phyloP scores from a whole-genome alignment of 23 red algal genomes.

The Gracilaria gracilis region DNA sequence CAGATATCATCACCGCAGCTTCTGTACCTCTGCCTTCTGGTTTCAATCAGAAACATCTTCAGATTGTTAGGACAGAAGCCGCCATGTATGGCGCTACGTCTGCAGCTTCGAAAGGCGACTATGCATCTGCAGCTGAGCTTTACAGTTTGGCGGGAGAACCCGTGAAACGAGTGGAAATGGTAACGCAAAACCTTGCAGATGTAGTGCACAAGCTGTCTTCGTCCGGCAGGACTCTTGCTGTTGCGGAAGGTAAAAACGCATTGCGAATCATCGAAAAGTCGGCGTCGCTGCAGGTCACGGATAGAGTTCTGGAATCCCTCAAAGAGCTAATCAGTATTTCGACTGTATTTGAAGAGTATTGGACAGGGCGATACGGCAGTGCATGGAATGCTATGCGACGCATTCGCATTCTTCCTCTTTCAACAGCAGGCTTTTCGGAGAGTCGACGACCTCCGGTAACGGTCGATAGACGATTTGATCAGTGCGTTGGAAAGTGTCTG shows the following conservation, averaged over 20 bases:
- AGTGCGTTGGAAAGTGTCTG: slow-evolving; percentile 20
- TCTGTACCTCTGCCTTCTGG: slow-evolving; percentile 45
- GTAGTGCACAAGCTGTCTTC: slow-evolving; percentile 42
- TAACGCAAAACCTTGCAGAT: slow-evolving; percentile 36
- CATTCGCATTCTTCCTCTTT: slow-evolving; percentile 32
- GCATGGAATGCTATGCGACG: slow-evolving; percentile 41
- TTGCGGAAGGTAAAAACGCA: slow-evolving; percentile 23
- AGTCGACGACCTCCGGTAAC: slow-evolving; percentile 5
- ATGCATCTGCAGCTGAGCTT: slow-evolving; percentile 21
- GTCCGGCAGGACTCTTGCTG: slow-evolving; percentile 17
- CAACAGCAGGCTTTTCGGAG: slow-evolving; percentile 7
- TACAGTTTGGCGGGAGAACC: slow-evolving; percentile 27
- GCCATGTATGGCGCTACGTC: slow-evolving; percentile 3
- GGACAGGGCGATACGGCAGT: slow-evolving; percentile 42
- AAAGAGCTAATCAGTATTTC: slow-evolving; percentile 17
- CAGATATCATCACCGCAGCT: slow-evolving; percentile 17
- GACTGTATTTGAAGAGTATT: slow-evolving; percentile 50
- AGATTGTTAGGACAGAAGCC: slow-evolving; percentile 5
- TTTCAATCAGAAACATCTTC: slow-evolving; percentile 28
- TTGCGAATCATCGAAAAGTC: slow-evolving; percentile 9
- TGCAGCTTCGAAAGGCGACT: slow-evolving; percentile 37
- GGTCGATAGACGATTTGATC: slow-evolving; percentile 14
- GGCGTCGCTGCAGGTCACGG: not conserved
- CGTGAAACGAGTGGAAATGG: slow-evolving; percentile 40
- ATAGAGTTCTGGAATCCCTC: slow-evolving; percentile 21